A percentile compares a stretch with the other conserved stretches of the same genome.
Evolutionary conservation across 805 yeast genomes (phyloP).

Genomic region (Lachancea sp.): DNA sequence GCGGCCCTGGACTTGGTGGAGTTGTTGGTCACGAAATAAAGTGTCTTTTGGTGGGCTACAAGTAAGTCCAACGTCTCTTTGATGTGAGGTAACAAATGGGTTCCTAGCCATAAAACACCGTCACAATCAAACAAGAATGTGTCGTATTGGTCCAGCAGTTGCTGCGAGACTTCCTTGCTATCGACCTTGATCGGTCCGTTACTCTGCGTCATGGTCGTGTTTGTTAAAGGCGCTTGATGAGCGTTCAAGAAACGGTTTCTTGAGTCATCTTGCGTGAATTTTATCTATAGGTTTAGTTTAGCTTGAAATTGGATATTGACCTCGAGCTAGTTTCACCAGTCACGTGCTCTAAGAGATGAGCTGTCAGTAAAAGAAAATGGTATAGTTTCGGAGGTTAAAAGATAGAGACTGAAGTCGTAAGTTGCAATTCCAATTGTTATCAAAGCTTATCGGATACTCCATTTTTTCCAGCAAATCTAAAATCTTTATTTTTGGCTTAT

Average conservation of each 20-base stretch:
- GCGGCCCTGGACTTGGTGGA: conserved; percentile 82
- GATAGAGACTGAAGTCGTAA: neutral
- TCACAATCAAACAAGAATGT: conserved; percentile 94
- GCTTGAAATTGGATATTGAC: no score
- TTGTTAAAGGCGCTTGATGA: neutral
- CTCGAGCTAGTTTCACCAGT: neutral
- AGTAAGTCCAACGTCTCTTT: conserved; percentile 67
- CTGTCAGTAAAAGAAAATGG: neutral
- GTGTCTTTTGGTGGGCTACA: conserved; percentile 48
- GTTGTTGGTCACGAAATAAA: conserved; percentile 91
- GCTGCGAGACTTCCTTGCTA: conserved; percentile 41
- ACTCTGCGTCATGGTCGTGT: conserved; percentile 9
- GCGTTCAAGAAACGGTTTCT: neutral
- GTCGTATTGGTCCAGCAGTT: conserved; percentile 61
- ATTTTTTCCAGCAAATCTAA: no score
- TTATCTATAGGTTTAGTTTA: no score
- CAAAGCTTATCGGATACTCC: no score
- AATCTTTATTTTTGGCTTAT: no score
- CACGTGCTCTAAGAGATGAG: neutral
- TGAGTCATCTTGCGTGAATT: no score
- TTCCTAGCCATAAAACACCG: conserved; percentile 94
- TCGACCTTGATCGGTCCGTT: conserved; percentile 42
- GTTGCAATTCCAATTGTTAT: neutral
- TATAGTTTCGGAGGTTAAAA: no score
- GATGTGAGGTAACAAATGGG: conserved; percentile 68